Evolutionary conservation across 768 basidiomycete species (phyloP).

Genomic region (Tylopilus sp.): DNA sequence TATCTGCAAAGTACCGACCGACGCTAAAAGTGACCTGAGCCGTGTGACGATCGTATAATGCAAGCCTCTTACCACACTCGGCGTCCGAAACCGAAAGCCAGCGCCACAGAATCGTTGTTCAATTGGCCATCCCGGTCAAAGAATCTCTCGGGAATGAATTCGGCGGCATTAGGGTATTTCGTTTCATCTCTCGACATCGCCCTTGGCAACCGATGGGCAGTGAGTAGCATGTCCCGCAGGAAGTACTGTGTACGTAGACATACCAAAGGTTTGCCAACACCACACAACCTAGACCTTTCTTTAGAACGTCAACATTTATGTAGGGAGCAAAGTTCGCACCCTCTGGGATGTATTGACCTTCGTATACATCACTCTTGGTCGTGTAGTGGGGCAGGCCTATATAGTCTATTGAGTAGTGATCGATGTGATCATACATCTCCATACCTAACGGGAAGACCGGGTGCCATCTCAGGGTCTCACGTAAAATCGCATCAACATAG

Average conservation of each 20-base stretch:
- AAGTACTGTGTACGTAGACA: not conserved
- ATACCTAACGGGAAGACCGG: slow-evolving; percentile 31
- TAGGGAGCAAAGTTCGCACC: slow-evolving; percentile 8
- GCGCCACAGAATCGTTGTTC: slow-evolving; percentile 19
- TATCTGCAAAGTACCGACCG: slow-evolving; percentile 30
- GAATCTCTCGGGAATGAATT: slow-evolving; percentile 31
- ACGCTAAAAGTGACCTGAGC: slow-evolving; percentile 16
- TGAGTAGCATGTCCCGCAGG: slow-evolving; percentile 3
- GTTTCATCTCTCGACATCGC: slow-evolving; percentile 28
- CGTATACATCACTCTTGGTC: slow-evolving; percentile 22
- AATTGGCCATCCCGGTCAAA: slow-evolving; percentile 22
- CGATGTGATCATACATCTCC: not conserved
- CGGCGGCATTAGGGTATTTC: slow-evolving; percentile 24
- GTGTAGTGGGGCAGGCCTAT: slow-evolving; percentile 31
- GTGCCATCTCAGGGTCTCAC: slow-evolving; percentile 34
- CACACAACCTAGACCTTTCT: slow-evolving; percentile 21
- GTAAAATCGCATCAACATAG: slow-evolving; percentile 32
- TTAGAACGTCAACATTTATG: slow-evolving; percentile 14
- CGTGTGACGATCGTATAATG: not conserved
- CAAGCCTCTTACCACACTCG: slow-evolving; percentile 21
- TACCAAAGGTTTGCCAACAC: slow-evolving; percentile 32
- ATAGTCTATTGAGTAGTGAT: not conserved
- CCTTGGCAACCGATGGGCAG: slow-evolving; percentile 10
- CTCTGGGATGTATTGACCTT: slow-evolving; percentile 26
- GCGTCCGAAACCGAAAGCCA: slow-evolving; percentile 31